phyloP scores from a whole-genome alignment of 331 rosid species.

The Acacia concinna region DNA sequence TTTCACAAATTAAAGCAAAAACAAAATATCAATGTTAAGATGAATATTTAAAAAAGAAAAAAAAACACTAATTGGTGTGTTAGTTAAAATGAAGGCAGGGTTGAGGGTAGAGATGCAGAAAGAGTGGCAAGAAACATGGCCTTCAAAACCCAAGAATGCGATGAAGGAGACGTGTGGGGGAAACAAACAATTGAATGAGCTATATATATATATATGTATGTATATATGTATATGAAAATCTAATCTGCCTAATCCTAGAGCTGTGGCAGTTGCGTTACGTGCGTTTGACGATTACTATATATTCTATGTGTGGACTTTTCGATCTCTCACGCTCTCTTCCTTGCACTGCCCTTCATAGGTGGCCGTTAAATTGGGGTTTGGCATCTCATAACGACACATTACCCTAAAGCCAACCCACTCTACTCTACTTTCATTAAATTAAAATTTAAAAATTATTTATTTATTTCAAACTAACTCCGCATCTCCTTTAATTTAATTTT shows the following conservation, averaged over 20 bases:
- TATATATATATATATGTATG: no score
- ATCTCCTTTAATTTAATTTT: not conserved
- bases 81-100: not conserved
- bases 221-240: no score
- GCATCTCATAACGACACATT: conserved; percentile 56
- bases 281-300: not conserved
- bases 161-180: conserved; percentile 15
- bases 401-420: conserved; percentile 30
- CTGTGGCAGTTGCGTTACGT: conserved; percentile 32
- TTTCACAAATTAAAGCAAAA: not conserved
- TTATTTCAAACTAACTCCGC: no score
- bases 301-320: not conserved
- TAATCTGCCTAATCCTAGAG: conserved; percentile 13
- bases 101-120: not conserved
- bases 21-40: not conserved
- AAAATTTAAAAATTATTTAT: no score
- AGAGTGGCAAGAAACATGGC: conserved; percentile 6
- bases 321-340: not conserved
- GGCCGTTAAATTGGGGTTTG: conserved; percentile 40
- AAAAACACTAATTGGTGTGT: no score
- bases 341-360: not conserved
- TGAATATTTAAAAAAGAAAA: not conserved
- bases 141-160: not conserved
- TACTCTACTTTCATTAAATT: no score
- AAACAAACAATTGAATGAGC: conserved; percentile 13